phyloP scores from a whole-genome alignment of 2,329 filamentous ascomycete genomes.

The Boeremia exigua region DNA sequence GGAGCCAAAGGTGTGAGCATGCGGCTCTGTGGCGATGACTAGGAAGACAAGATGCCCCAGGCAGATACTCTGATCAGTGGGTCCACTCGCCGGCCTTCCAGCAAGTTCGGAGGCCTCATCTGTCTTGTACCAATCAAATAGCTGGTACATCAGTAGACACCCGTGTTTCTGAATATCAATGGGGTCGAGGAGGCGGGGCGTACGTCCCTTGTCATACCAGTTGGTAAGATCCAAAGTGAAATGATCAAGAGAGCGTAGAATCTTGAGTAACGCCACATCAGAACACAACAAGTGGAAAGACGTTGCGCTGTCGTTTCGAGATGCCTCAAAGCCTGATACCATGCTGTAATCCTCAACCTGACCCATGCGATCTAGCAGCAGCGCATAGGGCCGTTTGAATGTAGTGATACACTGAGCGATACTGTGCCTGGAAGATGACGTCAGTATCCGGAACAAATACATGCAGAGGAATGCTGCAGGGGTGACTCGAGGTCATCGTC shows the following conservation, averaged over 20 bases:
- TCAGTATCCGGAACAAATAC: not conserved
- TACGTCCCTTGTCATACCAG: constrained; percentile 27
- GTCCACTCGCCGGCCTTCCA: not conserved
- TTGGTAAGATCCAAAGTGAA: constrained; percentile 25
- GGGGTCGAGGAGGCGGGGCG: constrained; percentile 25
- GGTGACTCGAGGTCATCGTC: too few relatives aligned
- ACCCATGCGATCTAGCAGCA: constrained; percentile 27
- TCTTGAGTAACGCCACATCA: not conserved
- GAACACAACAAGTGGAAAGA: not conserved
- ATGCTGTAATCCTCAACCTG: constrained; percentile 31
- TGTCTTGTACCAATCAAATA: constrained; percentile 38
- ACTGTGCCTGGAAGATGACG: constrained; percentile 34
- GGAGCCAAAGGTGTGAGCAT: constrained; percentile 18
- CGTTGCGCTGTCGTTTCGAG: not conserved
- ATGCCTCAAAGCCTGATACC: not conserved
- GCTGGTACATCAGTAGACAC: constrained; percentile 32
- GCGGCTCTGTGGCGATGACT: constrained; percentile 30
- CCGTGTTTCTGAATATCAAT: constrained; percentile 42
- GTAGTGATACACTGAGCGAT: constrained; percentile 39
- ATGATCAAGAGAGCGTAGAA: not conserved
- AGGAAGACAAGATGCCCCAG: constrained; percentile 37
- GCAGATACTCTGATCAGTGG: constrained; percentile 35
- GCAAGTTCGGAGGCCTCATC: constrained; percentile 15
- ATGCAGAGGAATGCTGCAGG: not conserved
- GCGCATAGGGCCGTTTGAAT: constrained; percentile 38